phyloP scores from a whole-genome alignment of 768 basidiomycete genomes.

The Boletellus ananas region DNA sequence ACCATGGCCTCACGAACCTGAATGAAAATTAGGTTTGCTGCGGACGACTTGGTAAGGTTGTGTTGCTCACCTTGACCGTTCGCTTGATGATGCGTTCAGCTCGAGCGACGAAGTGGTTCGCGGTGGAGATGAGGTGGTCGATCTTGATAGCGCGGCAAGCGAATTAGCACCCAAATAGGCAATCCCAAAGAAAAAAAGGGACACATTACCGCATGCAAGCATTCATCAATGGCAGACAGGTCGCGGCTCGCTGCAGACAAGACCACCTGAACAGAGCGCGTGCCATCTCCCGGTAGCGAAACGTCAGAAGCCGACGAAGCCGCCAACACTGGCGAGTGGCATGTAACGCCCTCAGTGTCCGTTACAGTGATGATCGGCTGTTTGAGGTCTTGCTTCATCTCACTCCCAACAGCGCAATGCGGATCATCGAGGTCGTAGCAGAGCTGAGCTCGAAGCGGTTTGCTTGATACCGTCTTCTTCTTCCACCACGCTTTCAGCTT shows the following conservation, averaged over 20 bases:
- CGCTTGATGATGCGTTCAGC: conserved; percentile 54
- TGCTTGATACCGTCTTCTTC: conserved; percentile 48
- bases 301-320: conserved; percentile 5
- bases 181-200: conserved; percentile 9
- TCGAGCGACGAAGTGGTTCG: conserved; percentile 53
- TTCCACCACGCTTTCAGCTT: conserved; percentile 63
- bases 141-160: conserved; percentile 35
- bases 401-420: conserved; percentile 37
- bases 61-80: conserved; percentile 47
- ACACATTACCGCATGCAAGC: conserved; percentile 47
- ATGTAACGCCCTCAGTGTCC: conserved; percentile 20
- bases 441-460: conserved; percentile 36
- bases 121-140: conserved; percentile 51
- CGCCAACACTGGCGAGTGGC: conserved; percentile 10
- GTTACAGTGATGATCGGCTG: conserved; percentile 21
- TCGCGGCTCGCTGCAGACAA: conserved; percentile 55
- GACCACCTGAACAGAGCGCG: conserved; percentile 44
- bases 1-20: conserved; percentile 52
- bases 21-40: conserved; percentile 3
- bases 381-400: conserved; percentile 28
- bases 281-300: conserved; percentile 33
- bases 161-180: conserved; percentile 6
- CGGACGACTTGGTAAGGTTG: neutral
- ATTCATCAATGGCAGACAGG: conserved; percentile 51
- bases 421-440: conserved; percentile 40